These are phyloP conservation scores for Paramecium primaurelia DNA, from an alignment of 73 alveolate species.

Conservation along the genomic window DNA sequence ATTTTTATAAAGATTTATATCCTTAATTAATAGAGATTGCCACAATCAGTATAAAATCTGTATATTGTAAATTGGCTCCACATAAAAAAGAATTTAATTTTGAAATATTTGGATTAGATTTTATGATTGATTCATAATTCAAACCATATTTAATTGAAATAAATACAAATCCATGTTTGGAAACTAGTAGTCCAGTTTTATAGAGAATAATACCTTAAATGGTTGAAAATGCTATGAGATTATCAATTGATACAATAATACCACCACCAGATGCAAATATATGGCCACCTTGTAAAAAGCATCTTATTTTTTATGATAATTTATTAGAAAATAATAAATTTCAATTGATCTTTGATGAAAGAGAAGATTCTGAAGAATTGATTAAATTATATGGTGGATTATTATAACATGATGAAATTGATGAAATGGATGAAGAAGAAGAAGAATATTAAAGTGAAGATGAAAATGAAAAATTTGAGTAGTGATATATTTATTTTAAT, in stretches of 20 bases:
- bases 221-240: conserved; percentile 71
- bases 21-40: conserved; percentile 55
- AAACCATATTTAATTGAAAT: conserved; percentile 69
- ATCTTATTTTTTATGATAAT: conserved; percentile 53
- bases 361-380: conserved; percentile 61
- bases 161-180: conserved; percentile 73
- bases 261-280: conserved; percentile 56
- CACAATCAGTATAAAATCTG: conserved; percentile 64
- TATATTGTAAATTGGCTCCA: conserved; percentile 68
- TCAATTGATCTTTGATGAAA: conserved; percentile 66
- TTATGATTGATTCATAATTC: conserved; percentile 70
- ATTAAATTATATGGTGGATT: conserved; percentile 34
- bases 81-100: conserved; percentile 60
- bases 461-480: conserved; percentile 1
- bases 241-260: conserved; percentile 69
- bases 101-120: conserved; percentile 77
- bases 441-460: conserved; percentile 41
- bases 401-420: conserved; percentile 38
- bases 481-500: not conserved
- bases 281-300: conserved; percentile 59
- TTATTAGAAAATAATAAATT: conserved; percentile 61
- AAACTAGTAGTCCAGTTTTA: conserved; percentile 66
- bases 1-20: conserved; percentile 61
- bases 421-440: conserved; percentile 61
- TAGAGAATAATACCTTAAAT: conserved; percentile 65